phyloP scores from a whole-genome alignment of 306 rosid genomes.

The Quercus gilva region DNA sequence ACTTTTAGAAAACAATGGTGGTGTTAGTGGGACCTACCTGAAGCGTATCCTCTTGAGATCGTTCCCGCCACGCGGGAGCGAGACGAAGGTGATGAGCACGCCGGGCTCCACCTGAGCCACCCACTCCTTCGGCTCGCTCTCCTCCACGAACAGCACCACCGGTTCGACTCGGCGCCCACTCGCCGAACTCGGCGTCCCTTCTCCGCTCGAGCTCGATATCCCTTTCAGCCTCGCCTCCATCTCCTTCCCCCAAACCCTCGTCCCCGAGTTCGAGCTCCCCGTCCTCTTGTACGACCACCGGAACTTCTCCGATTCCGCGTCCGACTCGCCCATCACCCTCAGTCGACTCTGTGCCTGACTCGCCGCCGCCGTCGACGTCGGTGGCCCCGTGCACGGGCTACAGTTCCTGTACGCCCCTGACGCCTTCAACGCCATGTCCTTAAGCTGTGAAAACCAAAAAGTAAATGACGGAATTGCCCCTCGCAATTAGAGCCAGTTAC shows the following conservation, averaged over 20 bases:
- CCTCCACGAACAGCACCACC: slow-evolving; percentile 69
- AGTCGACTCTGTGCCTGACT: slow-evolving; percentile 46
- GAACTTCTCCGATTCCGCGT: slow-evolving; percentile 74
- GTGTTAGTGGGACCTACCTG: slow-evolving; percentile 41
- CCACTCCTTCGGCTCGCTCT: slow-evolving; percentile 81
- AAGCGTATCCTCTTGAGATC: slow-evolving; percentile 81
- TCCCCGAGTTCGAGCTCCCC: slow-evolving; percentile 76
- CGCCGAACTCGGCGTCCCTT: slow-evolving; percentile 73
- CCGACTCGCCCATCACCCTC: slow-evolving; percentile 48
- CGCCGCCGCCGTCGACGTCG: slow-evolving; percentile 13
- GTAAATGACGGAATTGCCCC: background rate
- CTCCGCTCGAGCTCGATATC: slow-evolving; percentile 85
- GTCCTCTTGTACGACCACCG: slow-evolving; percentile 74
- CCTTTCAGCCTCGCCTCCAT: slow-evolving; percentile 93
- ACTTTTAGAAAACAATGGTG: background rate
- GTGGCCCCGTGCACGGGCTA: slow-evolving; percentile 71
- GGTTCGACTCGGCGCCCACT: slow-evolving; percentile 74
- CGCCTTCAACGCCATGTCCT: slow-evolving; percentile 93
- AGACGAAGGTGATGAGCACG: slow-evolving; percentile 74
- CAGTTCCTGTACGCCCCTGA: slow-evolving; percentile 86
- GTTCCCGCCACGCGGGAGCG: slow-evolving; percentile 79
- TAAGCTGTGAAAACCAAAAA: slow-evolving; percentile 35
- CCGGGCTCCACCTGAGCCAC: slow-evolving; percentile 89
- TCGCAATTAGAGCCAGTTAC: too few species aligned
- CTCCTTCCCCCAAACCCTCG: slow-evolving; percentile 85